Percentiles rank a stretch among this genome's conserved stretches.
These are phyloP conservation scores for Bombardia bombarda DNA, from an alignment of 495 filamentous ascomycete species.

Conservation along the genomic window DNA sequence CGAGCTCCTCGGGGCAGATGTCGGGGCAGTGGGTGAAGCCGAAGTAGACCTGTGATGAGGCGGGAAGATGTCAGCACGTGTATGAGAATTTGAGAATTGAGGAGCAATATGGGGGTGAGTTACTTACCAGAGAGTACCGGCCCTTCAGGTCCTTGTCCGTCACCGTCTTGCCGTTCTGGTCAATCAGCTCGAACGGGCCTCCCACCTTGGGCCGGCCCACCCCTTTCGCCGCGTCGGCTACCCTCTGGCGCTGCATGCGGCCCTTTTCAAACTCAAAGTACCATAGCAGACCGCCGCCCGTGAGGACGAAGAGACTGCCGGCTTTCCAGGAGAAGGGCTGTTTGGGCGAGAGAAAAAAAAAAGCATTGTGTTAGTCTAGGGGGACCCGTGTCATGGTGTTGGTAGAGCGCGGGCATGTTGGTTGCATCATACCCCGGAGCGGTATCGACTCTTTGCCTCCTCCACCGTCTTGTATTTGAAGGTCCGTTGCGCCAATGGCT, in stretches of 20 bases:
- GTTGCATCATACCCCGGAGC: conserved; percentile 39
- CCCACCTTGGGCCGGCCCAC: conserved; percentile 89
- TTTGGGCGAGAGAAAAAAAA: not conserved
- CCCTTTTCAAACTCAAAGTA: conserved; percentile 91
- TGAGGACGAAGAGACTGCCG: conserved; percentile 73
- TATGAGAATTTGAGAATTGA: too few relatives aligned
- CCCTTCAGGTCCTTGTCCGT: conserved; percentile 75
- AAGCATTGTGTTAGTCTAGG: conserved; percentile 2
- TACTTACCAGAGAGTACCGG: conserved; percentile 63
- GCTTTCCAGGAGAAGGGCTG: conserved; percentile 89
- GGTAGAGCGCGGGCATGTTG: too few relatives aligned
- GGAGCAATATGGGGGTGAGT: too few relatives aligned
- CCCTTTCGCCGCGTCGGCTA: conserved; percentile 88
- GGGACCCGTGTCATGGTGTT: not conserved
- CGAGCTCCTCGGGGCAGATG: conserved; percentile 97
- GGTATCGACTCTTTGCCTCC: conserved; percentile 44
- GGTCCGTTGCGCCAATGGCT: conserved; percentile 25
- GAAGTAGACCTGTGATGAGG: conserved; percentile 92
- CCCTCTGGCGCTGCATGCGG: conserved; percentile 73
- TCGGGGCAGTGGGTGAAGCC: conserved; percentile 98
- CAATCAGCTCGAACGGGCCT: conserved; percentile 72
- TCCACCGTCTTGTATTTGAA: conserved; percentile 45
- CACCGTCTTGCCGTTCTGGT: conserved; percentile 70
- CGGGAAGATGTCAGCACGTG: too few relatives aligned
- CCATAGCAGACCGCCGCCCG: conserved; percentile 66